These are phyloP conservation scores for Helenozyma rhizophorensis DNA, from an alignment of 805 yeast species.

Conservation along the genomic window DNA sequence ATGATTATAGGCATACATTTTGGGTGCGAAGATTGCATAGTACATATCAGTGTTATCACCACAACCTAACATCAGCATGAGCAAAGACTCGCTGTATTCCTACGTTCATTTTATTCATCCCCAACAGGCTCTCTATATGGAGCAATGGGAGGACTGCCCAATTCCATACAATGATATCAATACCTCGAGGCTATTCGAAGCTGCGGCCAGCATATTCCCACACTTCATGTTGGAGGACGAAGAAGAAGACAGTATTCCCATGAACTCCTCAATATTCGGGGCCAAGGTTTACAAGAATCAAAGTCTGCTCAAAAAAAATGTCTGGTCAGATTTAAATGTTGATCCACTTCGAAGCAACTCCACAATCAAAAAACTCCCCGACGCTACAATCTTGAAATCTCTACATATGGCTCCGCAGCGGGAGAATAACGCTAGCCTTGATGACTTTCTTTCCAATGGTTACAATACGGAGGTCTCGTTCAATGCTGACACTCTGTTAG, in stretches of 20 bases:
- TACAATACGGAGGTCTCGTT: constrained; percentile 14
- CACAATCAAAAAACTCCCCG: constrained; percentile 15
- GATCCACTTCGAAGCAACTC: constrained; percentile 24
- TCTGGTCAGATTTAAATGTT: constrained; percentile 33
- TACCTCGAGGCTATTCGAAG: constrained; percentile 33
- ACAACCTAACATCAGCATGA: constrained; percentile 2
- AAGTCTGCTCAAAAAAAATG: constrained; percentile 23
- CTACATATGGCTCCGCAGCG: constrained; percentile 3
- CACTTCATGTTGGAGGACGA: constrained; percentile 35
- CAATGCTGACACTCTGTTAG: constrained; percentile 25
- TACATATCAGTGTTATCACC: too few relatives aligned
- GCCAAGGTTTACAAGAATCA: constrained; percentile 35
- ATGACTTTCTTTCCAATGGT: constrained; percentile 33
- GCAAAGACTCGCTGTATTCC: constrained; percentile 17
- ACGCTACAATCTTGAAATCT: constrained; percentile 30
- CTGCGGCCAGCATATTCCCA: constrained; percentile 34
- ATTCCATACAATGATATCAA: constrained; percentile 41
- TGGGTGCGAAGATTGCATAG: too few relatives aligned
- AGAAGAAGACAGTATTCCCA: constrained; percentile 35
- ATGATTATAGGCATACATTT: too few relatives aligned
- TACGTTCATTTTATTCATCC: constrained; percentile 35
- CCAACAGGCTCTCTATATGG: constrained; percentile 38
- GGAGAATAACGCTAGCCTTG: constrained; percentile 15
- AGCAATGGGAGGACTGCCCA: constrained; percentile 37
- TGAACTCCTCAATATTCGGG: constrained; percentile 33